Evolutionary conservation across 2,329 filamentous ascomycete genomes (phyloP).

Genomic region (Exophiala sp.): DNA sequence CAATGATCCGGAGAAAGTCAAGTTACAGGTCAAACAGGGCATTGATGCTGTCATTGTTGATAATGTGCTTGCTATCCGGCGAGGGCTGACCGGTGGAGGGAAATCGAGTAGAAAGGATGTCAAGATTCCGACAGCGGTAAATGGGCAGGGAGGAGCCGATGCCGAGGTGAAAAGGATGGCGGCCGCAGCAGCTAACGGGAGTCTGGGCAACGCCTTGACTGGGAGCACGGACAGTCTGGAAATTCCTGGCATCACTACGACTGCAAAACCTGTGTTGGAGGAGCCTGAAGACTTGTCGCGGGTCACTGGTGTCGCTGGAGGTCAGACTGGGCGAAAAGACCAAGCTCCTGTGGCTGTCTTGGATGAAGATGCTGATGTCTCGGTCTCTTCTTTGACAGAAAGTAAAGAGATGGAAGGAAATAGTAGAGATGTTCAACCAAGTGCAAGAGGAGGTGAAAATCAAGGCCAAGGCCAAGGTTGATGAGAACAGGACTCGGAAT

Average conservation of each 20-base stretch:
- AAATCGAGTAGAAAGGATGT: conserved; percentile 1
- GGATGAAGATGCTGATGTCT: neutral
- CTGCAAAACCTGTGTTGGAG: neutral
- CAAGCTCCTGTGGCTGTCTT: too few species aligned
- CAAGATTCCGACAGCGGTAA: neutral
- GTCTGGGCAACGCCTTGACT: conserved; percentile 1
- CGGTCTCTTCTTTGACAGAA: neutral
- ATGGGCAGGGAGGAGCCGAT: neutral
- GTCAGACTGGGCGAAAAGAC: too few species aligned
- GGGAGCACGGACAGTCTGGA: conserved; percentile 18
- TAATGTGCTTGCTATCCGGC: conserved; percentile 83
- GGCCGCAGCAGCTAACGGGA: neutral
- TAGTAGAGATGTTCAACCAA: neutral
- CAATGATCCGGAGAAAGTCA: conserved; percentile 78
- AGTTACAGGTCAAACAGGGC: conserved; percentile 87
- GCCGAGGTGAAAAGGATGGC: neutral
- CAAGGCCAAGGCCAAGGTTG: too few species aligned
- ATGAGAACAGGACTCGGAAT: too few species aligned
- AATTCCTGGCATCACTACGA: conserved; percentile 8
- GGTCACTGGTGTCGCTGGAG: too few species aligned
- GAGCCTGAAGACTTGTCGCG: conserved; percentile 1
- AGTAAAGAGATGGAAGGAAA: neutral
- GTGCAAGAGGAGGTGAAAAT: too few species aligned
- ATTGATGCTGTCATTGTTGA: conserved; percentile 98
- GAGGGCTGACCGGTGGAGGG: conserved; percentile 62